Percentiles rank a stretch among this genome's conserved stretches.
Evolutionary conservation across 164 flowering plant genomes (phyloP).

Genomic region (Akebia trifoliata): DNA sequence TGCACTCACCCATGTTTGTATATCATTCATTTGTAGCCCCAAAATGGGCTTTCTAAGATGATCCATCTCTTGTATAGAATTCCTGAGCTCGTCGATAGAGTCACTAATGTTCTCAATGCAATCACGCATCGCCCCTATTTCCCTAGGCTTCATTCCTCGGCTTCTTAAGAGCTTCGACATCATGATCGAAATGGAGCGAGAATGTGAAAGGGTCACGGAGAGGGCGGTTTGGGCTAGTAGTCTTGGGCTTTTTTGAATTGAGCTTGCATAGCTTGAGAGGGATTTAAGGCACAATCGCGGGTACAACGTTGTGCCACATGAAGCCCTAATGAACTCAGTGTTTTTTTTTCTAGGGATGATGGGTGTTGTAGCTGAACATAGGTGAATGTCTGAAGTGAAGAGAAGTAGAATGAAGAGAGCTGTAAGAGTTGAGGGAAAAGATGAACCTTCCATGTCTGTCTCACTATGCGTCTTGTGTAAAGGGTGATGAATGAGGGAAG

Average conservation of each 20-base stretch:
- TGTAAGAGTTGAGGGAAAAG: no score
- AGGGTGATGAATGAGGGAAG: no score
- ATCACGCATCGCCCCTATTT: constrained; percentile 46
- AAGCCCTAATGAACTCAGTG: constrained; percentile 47
- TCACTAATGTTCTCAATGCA: constrained; percentile 53
- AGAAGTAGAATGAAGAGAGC: neutral
- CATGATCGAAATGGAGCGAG: constrained; percentile 28
- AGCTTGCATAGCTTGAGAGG: constrained; percentile 38
- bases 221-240: constrained; percentile 51
- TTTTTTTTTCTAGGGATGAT: constrained; percentile 3
- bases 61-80: constrained; percentile 45
- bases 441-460: no score
- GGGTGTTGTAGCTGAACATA: constrained; percentile 3
- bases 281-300: constrained; percentile 53
- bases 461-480: no score
- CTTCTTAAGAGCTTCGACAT: constrained; percentile 27
- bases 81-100: constrained; percentile 37
- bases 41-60: constrained; percentile 21
- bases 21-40: constrained; percentile 31
- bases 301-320: constrained; percentile 48
- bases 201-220: constrained; percentile 36
- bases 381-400: neutral
- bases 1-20: constrained; percentile 82
- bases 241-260: constrained; percentile 47
- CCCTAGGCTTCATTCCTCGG: constrained; percentile 33